A percentile compares a stretch with the other conserved stretches of the same genome.
Conservation (phyloP, 1,284 basidiomycete genomes). For the Gymnopus androsaceus region DNA sequence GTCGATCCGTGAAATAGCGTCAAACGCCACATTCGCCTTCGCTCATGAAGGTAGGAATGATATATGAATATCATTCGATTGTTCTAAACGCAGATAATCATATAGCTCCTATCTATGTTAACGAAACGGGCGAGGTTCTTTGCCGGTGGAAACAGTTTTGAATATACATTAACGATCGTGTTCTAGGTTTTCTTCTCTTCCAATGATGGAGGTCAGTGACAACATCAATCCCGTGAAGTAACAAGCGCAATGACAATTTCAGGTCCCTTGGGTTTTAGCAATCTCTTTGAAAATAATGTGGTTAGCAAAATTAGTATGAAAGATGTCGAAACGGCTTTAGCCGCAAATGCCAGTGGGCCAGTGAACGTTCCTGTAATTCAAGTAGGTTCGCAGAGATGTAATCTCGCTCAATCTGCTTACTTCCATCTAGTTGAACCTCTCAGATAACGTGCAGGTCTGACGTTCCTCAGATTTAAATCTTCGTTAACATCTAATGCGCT, state of each 20-base stretch:
- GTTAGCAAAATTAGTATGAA: constrained; percentile 49
- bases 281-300: constrained; percentile 46
- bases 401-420: constrained; percentile 14
- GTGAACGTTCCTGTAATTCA: constrained; percentile 59
- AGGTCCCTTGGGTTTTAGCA: constrained; percentile 37
- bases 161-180: too few species aligned
- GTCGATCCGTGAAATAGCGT: constrained; percentile 58
- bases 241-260: neutral
- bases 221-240: neutral
- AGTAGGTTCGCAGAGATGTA: constrained; percentile 36
- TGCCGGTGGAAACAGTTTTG: too few species aligned
- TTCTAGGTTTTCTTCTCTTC: constrained; percentile 46
- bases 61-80: neutral
- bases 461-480: neutral
- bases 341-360: constrained; percentile 29
- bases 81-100: neutral
- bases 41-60: constrained; percentile 61
- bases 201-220: constrained; percentile 39
- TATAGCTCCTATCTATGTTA: constrained; percentile 69
- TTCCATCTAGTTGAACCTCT: constrained; percentile 45
- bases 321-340: constrained; percentile 43
- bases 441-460: constrained; percentile 40
- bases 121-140: constrained; percentile 36
- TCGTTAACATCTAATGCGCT: constrained; percentile 29
- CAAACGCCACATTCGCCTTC: constrained; percentile 60